Conservation (phyloP, 345 rosid genomes). For the Gossypium sturtianum region DNA sequence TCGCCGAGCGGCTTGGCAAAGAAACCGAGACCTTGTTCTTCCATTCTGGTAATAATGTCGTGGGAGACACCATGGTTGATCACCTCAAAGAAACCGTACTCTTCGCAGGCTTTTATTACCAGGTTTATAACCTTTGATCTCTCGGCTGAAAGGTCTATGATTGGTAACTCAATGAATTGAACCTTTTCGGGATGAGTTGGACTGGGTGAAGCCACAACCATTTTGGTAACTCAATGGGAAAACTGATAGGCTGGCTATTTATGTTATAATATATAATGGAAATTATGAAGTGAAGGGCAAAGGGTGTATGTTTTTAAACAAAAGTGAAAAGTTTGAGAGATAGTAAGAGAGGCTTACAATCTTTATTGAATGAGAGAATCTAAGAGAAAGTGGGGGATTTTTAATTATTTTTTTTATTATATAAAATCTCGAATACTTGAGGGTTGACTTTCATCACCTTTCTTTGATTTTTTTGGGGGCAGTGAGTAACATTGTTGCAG, state of each 20-base stretch:
- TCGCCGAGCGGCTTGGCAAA: constrained; percentile 53
- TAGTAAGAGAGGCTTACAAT: no score
- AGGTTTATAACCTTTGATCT: constrained; percentile 40
- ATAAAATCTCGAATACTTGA: no score
- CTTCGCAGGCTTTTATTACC: constrained; percentile 65
- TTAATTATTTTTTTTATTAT: no score
- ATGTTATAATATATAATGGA: not conserved
- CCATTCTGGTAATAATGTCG: constrained; percentile 35
- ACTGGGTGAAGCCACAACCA: constrained; percentile 32
- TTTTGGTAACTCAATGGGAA: not conserved
- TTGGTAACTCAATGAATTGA: constrained; percentile 42
- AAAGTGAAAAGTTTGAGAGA: not conserved
- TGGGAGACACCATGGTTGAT: constrained; percentile 63
- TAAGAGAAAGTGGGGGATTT: no score
- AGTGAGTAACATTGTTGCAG: no score
- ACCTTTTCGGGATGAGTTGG: constrained; percentile 20
- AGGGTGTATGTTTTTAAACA: not conserved
- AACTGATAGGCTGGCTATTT: not conserved
- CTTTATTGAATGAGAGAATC: no score
- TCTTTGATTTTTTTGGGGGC: no score
- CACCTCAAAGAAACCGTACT: constrained; percentile 79
- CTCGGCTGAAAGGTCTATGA: constrained; percentile 46
- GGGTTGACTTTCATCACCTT: no score
- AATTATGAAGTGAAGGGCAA: not conserved
- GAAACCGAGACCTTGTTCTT: constrained; percentile 50